These are phyloP conservation scores for Schwanniomyces yamadae DNA, from an alignment of 805 yeast species.

Conservation along the genomic window DNA sequence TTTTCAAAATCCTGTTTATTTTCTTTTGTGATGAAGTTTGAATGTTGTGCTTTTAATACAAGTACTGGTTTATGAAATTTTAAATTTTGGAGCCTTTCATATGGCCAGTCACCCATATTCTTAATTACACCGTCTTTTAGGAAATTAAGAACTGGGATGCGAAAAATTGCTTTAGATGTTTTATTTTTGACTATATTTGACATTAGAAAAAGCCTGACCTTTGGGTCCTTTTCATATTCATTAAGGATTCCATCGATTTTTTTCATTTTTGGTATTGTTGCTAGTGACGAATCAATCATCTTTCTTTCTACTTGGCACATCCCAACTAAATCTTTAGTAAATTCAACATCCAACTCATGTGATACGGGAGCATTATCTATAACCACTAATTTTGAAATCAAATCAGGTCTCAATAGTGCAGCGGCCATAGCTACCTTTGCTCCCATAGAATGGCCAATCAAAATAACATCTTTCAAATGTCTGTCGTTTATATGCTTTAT, in stretches of 20 bases:
- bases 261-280: conserved; percentile 7
- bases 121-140: conserved; percentile 15
- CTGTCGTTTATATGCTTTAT: conserved; percentile 28
- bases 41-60: conserved; percentile 44
- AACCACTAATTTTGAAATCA: conserved; percentile 42
- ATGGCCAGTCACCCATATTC: conserved; percentile 27
- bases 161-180: conserved; percentile 5
- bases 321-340: conserved; percentile 36
- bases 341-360: conserved; percentile 33
- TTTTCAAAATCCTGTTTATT: conserved; percentile 21
- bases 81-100: conserved; percentile 7
- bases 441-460: conserved; percentile 61
- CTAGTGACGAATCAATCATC: conserved; percentile 27
- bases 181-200: conserved; percentile 34
- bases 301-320: conserved; percentile 38
- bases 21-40: conserved; percentile 39
- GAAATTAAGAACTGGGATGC: conserved; percentile 24
- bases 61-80: conserved; percentile 33
- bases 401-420: conserved; percentile 39
- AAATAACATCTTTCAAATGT: conserved; percentile 16
- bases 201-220: conserved; percentile 36
- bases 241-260: conserved; percentile 22
- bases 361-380: conserved; percentile 49
- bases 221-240: conserved; percentile 21
- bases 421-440: conserved; percentile 55